These are phyloP conservation scores for Metschnikowia sp. DNA, from an alignment of 805 yeast genomes.

Conservation along the genomic window DNA sequence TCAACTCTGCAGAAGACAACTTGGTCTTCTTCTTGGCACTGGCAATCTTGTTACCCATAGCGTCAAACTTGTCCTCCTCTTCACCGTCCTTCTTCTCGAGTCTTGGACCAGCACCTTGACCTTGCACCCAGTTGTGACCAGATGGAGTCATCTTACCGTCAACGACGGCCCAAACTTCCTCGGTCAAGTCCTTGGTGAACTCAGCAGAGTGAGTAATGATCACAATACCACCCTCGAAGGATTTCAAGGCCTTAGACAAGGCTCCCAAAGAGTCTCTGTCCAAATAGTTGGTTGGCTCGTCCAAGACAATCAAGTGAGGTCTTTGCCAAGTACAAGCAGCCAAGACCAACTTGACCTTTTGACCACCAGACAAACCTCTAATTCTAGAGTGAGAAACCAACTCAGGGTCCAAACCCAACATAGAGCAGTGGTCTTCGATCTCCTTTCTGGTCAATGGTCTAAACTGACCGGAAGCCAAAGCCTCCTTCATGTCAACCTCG, in stretches of 20 bases:
- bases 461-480: slow-evolving; percentile 99
- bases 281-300: slow-evolving; percentile 99
- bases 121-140: slow-evolving; percentile 99
- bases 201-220: slow-evolving; percentile 99
- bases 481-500: slow-evolving; percentile 99
- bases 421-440: slow-evolving; percentile 97
- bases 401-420: slow-evolving; percentile 98
- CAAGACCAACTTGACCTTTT: slow-evolving; percentile 98
- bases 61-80: slow-evolving; percentile 98
- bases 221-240: slow-evolving; percentile 99
- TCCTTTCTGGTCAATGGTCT: slow-evolving; percentile 99
- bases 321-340: slow-evolving; percentile 99
- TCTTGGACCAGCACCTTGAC: slow-evolving; percentile 99
- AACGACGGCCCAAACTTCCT: slow-evolving; percentile 99
- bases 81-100: slow-evolving; percentile 87
- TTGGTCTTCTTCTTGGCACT: slow-evolving; percentile 94
- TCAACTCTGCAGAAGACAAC: slow-evolving; percentile 97
- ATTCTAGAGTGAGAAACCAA: slow-evolving; percentile 99
- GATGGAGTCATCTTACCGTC: slow-evolving; percentile 99
- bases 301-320: slow-evolving; percentile 98
- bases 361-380: slow-evolving; percentile 99
- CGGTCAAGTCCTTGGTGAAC: slow-evolving; percentile 98
- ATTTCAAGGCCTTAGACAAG: slow-evolving; percentile 96
- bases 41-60: slow-evolving; percentile 99
- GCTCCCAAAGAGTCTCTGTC: slow-evolving; percentile 99